These are phyloP conservation scores for Trametes elegans DNA, from an alignment of 768 basidiomycete genomes.

Conservation along the genomic window DNA sequence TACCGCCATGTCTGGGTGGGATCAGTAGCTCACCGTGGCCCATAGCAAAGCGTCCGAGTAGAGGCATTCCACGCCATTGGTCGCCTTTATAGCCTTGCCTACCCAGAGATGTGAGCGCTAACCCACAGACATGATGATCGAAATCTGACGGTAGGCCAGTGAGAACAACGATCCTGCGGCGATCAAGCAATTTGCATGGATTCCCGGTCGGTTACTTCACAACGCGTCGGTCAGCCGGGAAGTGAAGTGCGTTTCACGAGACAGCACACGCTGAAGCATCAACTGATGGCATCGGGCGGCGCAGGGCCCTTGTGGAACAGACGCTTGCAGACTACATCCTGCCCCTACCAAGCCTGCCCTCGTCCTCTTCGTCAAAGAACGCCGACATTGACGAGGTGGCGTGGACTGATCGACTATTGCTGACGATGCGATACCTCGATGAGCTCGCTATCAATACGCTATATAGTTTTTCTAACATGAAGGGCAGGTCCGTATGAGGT, in stretches of 20 bases:
- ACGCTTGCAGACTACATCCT: constrained; percentile 74
- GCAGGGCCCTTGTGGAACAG: constrained; percentile 61
- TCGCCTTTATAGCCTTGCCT: constrained; percentile 77
- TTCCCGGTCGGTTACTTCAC: constrained; percentile 71
- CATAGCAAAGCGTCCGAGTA: constrained; percentile 55
- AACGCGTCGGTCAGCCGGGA: constrained; percentile 52
- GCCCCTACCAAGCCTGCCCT: constrained; percentile 59
- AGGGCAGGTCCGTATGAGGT: constrained; percentile 49
- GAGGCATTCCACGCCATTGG: constrained; percentile 80
- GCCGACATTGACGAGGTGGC: constrained; percentile 69
- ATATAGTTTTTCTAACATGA: constrained; percentile 61
- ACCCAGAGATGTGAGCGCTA: constrained; percentile 79
- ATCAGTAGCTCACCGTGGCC: neutral
- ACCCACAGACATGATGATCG: neutral
- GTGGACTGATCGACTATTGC: constrained; percentile 85
- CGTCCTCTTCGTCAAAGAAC: constrained; percentile 42
- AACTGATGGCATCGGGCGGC: neutral
- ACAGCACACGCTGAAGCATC: too few relatives aligned
- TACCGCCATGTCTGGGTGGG: neutral
- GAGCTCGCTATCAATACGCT: constrained; percentile 57
- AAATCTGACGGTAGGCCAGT: constrained; percentile 38
- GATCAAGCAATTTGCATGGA: constrained; percentile 86
- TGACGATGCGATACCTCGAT: constrained; percentile 65
- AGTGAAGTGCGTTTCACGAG: constrained; percentile 48
- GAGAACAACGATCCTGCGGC: constrained; percentile 77